Evolutionary conservation across 2,329 filamentous ascomycete species (phyloP).

Genomic region (Aphanoascus verrucosus): DNA sequence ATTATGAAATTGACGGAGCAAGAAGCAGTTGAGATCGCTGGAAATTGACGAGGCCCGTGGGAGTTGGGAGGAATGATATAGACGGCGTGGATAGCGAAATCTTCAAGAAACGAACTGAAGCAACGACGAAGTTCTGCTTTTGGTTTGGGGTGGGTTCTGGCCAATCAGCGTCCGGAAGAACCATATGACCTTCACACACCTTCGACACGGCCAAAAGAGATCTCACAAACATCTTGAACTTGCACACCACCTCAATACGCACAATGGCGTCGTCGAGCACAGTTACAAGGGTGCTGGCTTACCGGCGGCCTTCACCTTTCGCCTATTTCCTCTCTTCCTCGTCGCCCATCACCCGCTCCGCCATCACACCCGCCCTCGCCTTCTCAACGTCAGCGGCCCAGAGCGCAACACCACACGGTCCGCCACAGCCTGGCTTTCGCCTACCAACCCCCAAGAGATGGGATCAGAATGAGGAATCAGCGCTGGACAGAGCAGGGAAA

Average conservation of each 20-base stretch:
- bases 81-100: not conserved
- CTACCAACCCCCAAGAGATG: constrained; percentile 62
- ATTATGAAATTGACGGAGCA: not conserved
- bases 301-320: constrained; percentile 27
- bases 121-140: constrained; percentile 6
- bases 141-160: not conserved
- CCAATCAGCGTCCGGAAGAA: constrained; percentile 14
- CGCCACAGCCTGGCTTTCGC: constrained; percentile 72
- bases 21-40: not conserved
- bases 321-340: constrained; percentile 19
- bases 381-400: constrained; percentile 55
- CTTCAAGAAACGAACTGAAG: not conserved
- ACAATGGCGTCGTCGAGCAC: constrained; percentile 38
- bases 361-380: constrained; percentile 37
- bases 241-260: constrained; percentile 12
- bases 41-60: not conserved
- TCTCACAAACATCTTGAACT: not conserved
- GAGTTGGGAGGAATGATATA: not conserved
- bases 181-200: constrained; percentile 12
- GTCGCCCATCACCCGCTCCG: constrained; percentile 26
- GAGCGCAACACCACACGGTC: constrained; percentile 58
- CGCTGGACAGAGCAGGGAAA: constrained; percentile 73
- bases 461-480: constrained; percentile 67
- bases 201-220: not conserved
- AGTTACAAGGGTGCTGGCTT: constrained; percentile 36